Conservation (phyloP, 768 basidiomycete genomes). For the Cystofilobasidium ferigula region DNA sequence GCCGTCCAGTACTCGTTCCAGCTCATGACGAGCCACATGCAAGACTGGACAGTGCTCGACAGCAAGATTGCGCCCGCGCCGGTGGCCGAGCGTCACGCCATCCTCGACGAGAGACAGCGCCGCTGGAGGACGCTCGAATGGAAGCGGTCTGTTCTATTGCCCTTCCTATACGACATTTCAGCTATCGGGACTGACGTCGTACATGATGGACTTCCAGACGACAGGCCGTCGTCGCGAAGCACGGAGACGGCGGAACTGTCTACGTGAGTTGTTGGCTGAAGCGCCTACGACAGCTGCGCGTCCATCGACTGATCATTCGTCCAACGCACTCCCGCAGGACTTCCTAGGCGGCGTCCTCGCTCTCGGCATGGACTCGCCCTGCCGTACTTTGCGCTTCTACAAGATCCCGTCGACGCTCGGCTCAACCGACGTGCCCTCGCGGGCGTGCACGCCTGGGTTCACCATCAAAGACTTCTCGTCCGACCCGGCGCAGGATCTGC, state of each 20-base stretch:
- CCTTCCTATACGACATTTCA: not conserved
- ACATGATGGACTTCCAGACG: not conserved
- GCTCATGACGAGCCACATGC: constrained; percentile 15
- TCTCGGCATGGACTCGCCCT: constrained; percentile 18
- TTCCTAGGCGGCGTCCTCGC: constrained; percentile 22
- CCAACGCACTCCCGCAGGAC: not conserved
- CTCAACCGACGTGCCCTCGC: constrained; percentile 17
- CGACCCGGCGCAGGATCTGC: constrained; percentile 24
- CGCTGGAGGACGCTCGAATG: constrained; percentile 14
- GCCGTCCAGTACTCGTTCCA: constrained; percentile 19
- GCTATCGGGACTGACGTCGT: not conserved
- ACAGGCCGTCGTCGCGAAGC: constrained; percentile 6
- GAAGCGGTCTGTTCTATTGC: not conserved
- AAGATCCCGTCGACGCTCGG: constrained; percentile 17
- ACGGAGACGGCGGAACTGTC: constrained; percentile 11
- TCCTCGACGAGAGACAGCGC: constrained; percentile 13
- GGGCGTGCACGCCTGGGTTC: constrained; percentile 12
- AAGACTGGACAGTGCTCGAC: constrained; percentile 11
- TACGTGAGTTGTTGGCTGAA: not conserved
- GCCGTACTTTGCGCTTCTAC: constrained; percentile 20
- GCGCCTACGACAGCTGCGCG: not conserved
- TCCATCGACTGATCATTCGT: not conserved
- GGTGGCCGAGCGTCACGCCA: not conserved
- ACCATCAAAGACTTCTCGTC: constrained; percentile 24
- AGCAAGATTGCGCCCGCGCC: not conserved